Evolutionary conservation across 1,284 basidiomycete genomes (phyloP).

Genomic region (Cutaneotrichosporon spelunceum): DNA sequence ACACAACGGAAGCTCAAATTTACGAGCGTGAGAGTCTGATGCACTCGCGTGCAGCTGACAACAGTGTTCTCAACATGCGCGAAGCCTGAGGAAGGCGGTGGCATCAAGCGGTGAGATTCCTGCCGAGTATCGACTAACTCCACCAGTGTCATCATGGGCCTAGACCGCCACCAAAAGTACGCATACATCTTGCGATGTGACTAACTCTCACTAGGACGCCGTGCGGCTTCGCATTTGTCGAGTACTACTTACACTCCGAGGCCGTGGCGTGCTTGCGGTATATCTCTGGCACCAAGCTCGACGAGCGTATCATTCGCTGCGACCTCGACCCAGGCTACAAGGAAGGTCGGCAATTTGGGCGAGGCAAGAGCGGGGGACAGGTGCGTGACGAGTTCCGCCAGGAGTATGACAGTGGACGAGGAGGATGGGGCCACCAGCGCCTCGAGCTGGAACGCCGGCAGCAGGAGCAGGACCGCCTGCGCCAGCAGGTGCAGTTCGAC

Average conservation of each 20-base stretch:
- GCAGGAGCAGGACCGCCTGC: conserved; percentile 69
- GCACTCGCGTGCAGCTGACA: conserved; percentile 6
- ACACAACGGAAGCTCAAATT: conserved; percentile 98
- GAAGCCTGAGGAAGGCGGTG: conserved; percentile 82
- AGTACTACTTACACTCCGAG: conserved; percentile 94
- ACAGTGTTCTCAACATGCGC: conserved; percentile 84
- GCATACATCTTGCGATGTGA: conserved; percentile 3
- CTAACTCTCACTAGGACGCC: conserved; percentile 68
- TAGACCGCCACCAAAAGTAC: conserved; percentile 90
- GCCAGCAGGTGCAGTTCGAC: conserved; percentile 72
- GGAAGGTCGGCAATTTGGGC: conserved; percentile 94
- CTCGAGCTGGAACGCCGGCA: conserved; percentile 58
- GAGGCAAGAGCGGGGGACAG: conserved; percentile 95
- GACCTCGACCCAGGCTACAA: conserved; percentile 97
- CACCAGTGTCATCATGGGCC: conserved; percentile 86
- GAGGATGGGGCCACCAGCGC: conserved; percentile 79
- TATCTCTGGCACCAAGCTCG: conserved; percentile 95
- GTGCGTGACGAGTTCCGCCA: conserved; percentile 92
- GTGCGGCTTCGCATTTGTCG: conserved; percentile 99
- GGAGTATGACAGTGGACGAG: conserved; percentile 92
- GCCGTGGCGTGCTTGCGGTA: conserved; percentile 90
- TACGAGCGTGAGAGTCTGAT: conserved; percentile 63
- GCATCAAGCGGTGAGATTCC: conserved; percentile 70
- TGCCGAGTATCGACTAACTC: not conserved
- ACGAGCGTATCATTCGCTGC: conserved; percentile 96